A percentile compares a stretch with the other conserved stretches of the same genome.
Evolutionary conservation across 2,329 filamentous ascomycete genomes (phyloP).

Genomic region (Xylariales sp.): DNA sequence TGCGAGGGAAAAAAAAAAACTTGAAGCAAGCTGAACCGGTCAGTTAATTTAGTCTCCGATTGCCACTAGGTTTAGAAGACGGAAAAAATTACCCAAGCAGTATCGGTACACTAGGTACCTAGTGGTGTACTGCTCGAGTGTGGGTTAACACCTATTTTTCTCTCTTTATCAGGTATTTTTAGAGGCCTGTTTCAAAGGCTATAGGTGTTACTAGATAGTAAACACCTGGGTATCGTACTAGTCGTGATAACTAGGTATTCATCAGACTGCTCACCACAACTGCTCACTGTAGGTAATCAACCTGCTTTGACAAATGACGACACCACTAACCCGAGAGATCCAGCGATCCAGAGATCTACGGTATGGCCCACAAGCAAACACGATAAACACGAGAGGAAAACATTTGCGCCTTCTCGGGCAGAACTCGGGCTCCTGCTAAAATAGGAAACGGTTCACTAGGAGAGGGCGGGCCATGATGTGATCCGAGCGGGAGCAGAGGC

Average conservation of each 20-base stretch:
- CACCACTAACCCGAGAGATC: slow-evolving; percentile 12
- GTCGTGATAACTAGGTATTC: not conserved
- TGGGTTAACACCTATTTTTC: no score
- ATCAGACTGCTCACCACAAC: not conserved
- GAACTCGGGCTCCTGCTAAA: not conserved
- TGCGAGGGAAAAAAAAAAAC: no score
- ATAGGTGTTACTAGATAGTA: no score
- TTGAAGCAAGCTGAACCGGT: no score
- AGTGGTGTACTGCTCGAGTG: no score
- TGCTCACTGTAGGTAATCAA: not conserved
- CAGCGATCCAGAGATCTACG: not conserved
- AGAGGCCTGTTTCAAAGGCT: no score
- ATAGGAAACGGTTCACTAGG: slow-evolving; percentile 14
- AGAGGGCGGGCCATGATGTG: not conserved
- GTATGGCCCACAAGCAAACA: slow-evolving; percentile 17
- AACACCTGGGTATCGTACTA: no score
- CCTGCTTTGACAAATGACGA: slow-evolving; percentile 29
- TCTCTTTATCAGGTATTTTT: no score
- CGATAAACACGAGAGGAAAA: slow-evolving; percentile 24
- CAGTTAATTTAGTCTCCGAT: not conserved
- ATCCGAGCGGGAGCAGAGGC: not conserved
- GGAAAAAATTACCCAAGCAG: not conserved
- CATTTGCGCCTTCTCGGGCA: not conserved
- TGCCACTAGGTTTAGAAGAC: not conserved
- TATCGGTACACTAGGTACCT: no score